Evolutionary conservation across 495 filamentous ascomycete species (phyloP), one percentile per base, ranked within the genome.

Genomic region (Penicillium egyptiacum): DNA sequence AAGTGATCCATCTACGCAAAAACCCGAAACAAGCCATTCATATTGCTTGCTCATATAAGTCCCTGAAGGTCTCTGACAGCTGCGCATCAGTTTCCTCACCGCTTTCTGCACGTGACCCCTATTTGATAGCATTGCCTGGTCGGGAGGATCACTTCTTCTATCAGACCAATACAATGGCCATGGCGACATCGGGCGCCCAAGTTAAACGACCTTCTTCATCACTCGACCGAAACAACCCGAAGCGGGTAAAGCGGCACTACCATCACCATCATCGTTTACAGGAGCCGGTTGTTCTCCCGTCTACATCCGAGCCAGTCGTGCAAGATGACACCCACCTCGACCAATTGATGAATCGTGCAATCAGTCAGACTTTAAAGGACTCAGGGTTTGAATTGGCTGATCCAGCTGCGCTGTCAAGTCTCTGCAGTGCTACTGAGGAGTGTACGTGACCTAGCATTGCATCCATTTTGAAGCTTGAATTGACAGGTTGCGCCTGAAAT

Each of bases 331-430:
- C 74, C 55, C 68, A 72, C 35, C 64, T 80, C 46, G 76, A 84
- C 49, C 60, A 71, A 12, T 70, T 88, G 50, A 76, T 90, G 60
- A 76, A 78, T 47, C 76, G 82, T 31, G 77, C 82, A 9, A 82
- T 88, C 46, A 75, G 78, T 4, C 71, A 81, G 33, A 71, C 81
- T 19, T 68, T 88, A 52, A 70, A 71, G 37, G 71, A 76, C 30
- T 75, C 73, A 12, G 87, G 88, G 11, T 89, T 87, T 62, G 77
- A 82, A 5, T 60, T 80, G 19, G 83, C 81, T 2, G 78, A 80
- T 31, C 76, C 83, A 19, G 64, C 70, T 14, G 88, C 85, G 19
- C 70, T 90, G 58, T 81, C 87, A 56, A 71, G 70, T 59, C 80
- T 89, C 53, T 73, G 81, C 25, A 69, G 72, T 45, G 70, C 79